These are phyloP conservation scores for Calonectria leucothoes DNA, from an alignment of 2,329 filamentous ascomycete species.

Conservation along the genomic window DNA sequence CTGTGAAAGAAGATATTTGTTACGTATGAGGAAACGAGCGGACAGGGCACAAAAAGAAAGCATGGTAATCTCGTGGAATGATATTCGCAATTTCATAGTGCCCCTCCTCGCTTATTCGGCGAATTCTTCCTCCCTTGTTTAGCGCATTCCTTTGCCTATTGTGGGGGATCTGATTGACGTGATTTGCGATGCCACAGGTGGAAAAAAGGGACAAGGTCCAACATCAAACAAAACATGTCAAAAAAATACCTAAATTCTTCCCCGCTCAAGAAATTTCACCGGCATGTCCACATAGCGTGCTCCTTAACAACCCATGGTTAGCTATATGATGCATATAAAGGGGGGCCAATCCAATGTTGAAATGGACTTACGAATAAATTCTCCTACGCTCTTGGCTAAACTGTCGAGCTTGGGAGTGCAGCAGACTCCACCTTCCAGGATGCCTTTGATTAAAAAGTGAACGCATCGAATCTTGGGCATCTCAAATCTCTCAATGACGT, in stretches of 20 bases:
- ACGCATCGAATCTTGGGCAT: neutral
- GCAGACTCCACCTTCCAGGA: neutral
- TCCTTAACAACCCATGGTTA: neutral
- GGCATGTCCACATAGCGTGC: neutral
- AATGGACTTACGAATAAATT: neutral
- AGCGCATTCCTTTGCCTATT: neutral
- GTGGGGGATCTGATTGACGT: slow-evolving; percentile 1
- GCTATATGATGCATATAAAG: neutral
- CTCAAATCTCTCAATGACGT: neutral
- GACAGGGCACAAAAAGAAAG: neutral
- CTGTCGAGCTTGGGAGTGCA: neutral
- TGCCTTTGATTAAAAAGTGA: neutral
- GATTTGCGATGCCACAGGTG: neutral
- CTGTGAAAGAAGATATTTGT: neutral
- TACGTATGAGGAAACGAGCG: neutral
- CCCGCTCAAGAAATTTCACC: neutral
- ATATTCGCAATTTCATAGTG: neutral
- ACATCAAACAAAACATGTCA: neutral
- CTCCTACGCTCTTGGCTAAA: neutral
- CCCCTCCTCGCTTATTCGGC: neutral
- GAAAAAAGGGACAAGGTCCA: neutral
- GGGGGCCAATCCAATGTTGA: neutral
- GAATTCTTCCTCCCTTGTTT: neutral
- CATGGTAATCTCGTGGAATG: no score
- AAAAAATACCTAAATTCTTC: neutral